Evolutionary conservation across 192 early-diverging fungal genomes (phyloP).

Genomic region (Rhizophagus sp.): DNA sequence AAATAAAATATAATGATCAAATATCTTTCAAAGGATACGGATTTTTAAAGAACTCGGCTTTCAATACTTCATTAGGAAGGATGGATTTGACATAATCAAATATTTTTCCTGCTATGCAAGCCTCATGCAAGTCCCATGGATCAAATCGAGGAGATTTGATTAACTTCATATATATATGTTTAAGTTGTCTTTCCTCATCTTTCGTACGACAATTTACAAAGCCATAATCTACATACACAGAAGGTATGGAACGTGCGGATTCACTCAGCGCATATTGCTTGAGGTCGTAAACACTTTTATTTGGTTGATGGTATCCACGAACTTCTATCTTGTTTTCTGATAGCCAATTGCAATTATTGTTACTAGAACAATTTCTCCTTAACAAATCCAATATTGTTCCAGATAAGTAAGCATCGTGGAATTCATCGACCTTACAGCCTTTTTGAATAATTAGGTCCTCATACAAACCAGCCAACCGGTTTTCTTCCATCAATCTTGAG

Average conservation of each 20-base stretch:
- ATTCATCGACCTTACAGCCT: not conserved
- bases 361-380: not conserved
- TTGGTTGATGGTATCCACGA: not conserved
- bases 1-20: no score
- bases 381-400: not conserved
- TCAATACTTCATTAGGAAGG: not conserved
- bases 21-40: no score
- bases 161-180: slow-evolving; percentile 2
- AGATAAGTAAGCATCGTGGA: not conserved
- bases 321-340: not conserved
- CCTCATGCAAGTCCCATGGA: not conserved
- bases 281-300: not conserved
- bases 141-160: slow-evolving; percentile 1
- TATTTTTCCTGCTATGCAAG: not conserved
- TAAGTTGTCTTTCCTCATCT: not conserved
- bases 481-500: not conserved
- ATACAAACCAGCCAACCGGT: not conserved
- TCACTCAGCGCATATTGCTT: not conserved
- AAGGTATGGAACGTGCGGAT: no score
- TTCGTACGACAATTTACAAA: not conserved
- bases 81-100: slow-evolving; percentile 8
- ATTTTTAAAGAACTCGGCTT: no score
- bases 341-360: not conserved
- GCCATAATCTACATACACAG: not conserved
- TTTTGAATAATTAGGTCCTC: not conserved